These are phyloP conservation scores for Prunus mira DNA, from an alignment of 306 rosid species.

Conservation along the genomic window DNA sequence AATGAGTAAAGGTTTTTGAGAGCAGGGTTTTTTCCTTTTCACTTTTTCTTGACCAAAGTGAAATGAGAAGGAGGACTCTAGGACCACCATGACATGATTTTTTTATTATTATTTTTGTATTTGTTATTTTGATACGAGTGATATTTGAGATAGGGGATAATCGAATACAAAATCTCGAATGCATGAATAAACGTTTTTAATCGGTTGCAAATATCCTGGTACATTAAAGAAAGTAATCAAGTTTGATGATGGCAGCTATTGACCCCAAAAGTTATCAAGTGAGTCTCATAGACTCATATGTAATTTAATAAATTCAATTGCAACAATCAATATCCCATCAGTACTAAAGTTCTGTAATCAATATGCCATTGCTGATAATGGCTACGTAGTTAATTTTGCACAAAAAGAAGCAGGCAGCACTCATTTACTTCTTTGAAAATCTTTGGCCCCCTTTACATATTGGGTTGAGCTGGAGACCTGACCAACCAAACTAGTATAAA, in stretches of 20 bases:
- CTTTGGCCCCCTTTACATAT: background rate
- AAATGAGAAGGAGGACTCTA: background rate
- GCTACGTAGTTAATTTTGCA: background rate
- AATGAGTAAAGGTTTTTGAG: slow-evolving; percentile 34
- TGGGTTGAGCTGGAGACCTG: background rate
- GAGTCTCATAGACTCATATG: background rate
- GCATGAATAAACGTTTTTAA: no score
- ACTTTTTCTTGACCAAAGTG: slow-evolving; percentile 28
- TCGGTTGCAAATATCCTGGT: no score
- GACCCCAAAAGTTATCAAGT: background rate
- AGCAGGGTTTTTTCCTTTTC: slow-evolving; percentile 19
- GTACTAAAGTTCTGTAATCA: background rate
- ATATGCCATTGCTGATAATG: background rate
- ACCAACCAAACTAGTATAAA: background rate
- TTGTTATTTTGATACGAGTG: no score
- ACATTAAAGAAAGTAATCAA: no score
- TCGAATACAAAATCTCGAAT: no score
- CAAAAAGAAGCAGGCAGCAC: background rate
- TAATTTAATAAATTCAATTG: background rate
- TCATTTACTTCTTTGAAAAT: background rate
- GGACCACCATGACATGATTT: background rate
- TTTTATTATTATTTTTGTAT: no score
- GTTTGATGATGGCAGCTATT: no score
- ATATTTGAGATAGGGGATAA: no score
- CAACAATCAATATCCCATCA: background rate